Evolutionary conservation across 768 basidiomycete species (phyloP), one percentile per base, ranked within the genome.

Genomic region (Nidularia sp.): DNA sequence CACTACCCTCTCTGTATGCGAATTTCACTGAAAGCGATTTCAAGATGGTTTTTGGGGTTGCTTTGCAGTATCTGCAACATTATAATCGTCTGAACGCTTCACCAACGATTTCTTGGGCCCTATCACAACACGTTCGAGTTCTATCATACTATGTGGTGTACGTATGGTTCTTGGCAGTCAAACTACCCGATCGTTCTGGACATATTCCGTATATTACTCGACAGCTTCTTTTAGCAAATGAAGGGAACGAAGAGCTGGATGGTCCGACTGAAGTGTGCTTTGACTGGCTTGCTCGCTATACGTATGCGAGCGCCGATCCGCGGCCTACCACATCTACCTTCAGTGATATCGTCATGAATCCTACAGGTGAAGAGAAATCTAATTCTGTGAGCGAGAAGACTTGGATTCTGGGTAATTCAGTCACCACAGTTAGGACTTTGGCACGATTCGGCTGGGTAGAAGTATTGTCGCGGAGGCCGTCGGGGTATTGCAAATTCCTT

Each of bases 231-330:
- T 75, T 93, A 25, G 93, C 93, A 10, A 93, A 93, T 68, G 88
- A 90, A 54, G 85, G 81, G 10, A 81, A 80, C 49, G 70, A 72
- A 1, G 77, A 81, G 39, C 73, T 95, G 4, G 97, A 98, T 65
- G 92, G 90, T 54, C 86, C 88, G 29, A 91, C 94, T 0, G 93
- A 98, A 63, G 96, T 98, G 34, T 96, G 93, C 68, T 95, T 98
- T 62, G 97, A 99, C 66, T 98, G 95, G 93, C 77, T 99, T 13
- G 88, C 93, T 7, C 79, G 97, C 13, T 97, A 97, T 64, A 88
- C 96, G 0, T 98, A 95, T 60, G 93, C 87, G 10, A 93, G 88
- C 60, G 93, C 93, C 12, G 94, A 97, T 63, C 95, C 96, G 1
- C 83, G 90, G 12, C 93, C 96, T 2, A 83, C 93, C 1, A 79